Evolutionary conservation across 1,139 yeast species (phyloP).

Genomic region (Kluyveromyces sp.): DNA sequence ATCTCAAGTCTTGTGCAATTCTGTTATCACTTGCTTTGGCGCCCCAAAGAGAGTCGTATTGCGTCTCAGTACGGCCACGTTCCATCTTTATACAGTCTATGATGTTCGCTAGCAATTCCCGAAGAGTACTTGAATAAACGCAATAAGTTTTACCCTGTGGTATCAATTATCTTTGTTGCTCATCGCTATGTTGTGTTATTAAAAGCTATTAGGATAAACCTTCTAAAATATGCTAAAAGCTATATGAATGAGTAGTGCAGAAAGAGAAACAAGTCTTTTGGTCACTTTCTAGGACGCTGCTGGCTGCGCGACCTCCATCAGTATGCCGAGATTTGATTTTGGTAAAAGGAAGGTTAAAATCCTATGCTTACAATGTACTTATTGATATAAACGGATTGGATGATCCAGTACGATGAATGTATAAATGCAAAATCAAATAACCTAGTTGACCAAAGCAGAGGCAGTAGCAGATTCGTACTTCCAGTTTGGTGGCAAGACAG

Average conservation of each 20-base stretch:
- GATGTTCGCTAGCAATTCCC: not conserved
- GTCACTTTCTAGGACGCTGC: too few species aligned
- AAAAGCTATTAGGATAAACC: too few species aligned
- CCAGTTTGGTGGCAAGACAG: slow-evolving; percentile 99
- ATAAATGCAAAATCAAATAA: slow-evolving; percentile 5
- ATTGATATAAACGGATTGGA: not conserved
- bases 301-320: too few species aligned
- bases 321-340: not conserved
- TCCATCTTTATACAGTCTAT: slow-evolving; percentile 1
- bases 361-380: slow-evolving; percentile 1
- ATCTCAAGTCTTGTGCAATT: slow-evolving; percentile 8
- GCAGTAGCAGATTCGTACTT: slow-evolving; percentile 99
- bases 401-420: not conserved
- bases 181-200: not conserved
- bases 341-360: slow-evolving; percentile 2
- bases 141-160: too few species aligned
- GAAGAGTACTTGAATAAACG: not conserved
- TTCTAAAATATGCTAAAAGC: too few species aligned
- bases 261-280: not conserved
- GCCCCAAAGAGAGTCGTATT: slow-evolving; percentile 12
- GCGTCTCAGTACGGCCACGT: slow-evolving; percentile 8
- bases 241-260: too few species aligned
- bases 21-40: slow-evolving; percentile 8
- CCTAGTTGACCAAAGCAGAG: slow-evolving; percentile 96
- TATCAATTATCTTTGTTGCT: too few species aligned